A percentile compares a stretch with the other conserved stretches of the same genome.
Evolutionary conservation across 2,329 filamentous ascomycete genomes (phyloP).

Genomic region (Venturia effusa): DNA sequence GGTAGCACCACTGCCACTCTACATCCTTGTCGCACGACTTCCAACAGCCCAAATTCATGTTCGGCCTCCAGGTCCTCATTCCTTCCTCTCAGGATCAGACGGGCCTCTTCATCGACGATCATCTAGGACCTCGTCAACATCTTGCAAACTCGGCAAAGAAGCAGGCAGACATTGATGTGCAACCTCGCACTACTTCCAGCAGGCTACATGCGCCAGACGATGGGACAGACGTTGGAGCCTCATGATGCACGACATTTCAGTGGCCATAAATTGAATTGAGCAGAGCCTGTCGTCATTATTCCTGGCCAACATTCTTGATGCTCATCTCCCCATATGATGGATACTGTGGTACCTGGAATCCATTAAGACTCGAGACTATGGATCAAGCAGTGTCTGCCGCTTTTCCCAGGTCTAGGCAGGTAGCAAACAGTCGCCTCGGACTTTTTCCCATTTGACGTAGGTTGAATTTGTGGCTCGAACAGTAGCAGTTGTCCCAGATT

Average conservation of each 20-base stretch:
- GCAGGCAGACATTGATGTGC: background rate
- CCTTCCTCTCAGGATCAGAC: background rate
- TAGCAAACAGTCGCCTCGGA: too few species aligned
- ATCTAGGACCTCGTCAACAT: background rate
- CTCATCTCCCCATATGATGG: background rate
- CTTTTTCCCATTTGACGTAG: too few species aligned
- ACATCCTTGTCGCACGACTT: background rate
- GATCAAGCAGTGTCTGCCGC: too few species aligned
- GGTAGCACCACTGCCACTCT: too few species aligned
- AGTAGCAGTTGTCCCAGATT: too few species aligned
- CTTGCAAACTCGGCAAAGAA: background rate
- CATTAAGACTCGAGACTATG: background rate
- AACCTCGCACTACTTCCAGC: background rate
- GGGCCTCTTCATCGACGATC: background rate
- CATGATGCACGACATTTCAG: background rate
- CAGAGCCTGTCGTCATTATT: background rate
- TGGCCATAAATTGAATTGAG: background rate
- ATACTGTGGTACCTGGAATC: background rate
- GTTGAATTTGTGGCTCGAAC: too few species aligned
- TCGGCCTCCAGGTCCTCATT: background rate
- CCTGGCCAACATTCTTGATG: background rate
- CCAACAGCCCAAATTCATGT: background rate
- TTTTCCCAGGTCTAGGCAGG: too few species aligned
- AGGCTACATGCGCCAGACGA: background rate
- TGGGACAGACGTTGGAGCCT: background rate